These are phyloP conservation scores for Psilocybe subaeruginosa DNA, from an alignment of 768 basidiomycete species.

Conservation along the genomic window DNA sequence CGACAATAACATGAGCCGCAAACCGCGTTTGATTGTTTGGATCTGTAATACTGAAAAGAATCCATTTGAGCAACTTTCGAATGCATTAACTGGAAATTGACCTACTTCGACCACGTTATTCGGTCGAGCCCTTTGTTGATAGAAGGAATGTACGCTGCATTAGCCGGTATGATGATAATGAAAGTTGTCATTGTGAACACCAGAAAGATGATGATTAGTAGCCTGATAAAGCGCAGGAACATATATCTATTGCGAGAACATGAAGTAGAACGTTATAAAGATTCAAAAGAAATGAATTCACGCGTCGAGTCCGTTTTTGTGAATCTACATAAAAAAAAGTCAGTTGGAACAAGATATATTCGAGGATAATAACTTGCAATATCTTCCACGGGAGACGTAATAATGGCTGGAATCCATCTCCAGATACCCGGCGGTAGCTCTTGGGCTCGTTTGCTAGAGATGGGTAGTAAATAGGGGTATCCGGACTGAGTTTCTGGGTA, in stretches of 20 bases:
- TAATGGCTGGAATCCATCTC: slow-evolving; percentile 54
- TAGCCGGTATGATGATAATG: slow-evolving; percentile 60
- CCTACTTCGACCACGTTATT: slow-evolving; percentile 56
- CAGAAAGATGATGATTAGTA: slow-evolving; percentile 61
- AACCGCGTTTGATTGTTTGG: slow-evolving; percentile 44
- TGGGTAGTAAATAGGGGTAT: background rate
- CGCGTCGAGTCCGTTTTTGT: slow-evolving; percentile 70
- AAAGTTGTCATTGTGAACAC: slow-evolving; percentile 63
- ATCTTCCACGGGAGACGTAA: slow-evolving; percentile 43
- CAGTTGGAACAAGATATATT: background rate
- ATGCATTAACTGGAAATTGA: background rate
- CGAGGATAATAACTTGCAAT: slow-evolving; percentile 37
- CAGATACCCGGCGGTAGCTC: slow-evolving; percentile 47
- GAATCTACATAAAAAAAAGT: slow-evolving; percentile 36
- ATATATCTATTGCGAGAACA: slow-evolving; percentile 40
- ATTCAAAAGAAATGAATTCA: slow-evolving; percentile 6
- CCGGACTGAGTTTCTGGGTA: background rate
- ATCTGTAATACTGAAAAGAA: slow-evolving; percentile 34
- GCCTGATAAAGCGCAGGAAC: slow-evolving; percentile 64
- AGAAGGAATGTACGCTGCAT: slow-evolving; percentile 45
- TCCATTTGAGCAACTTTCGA: background rate
- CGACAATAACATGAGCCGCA: slow-evolving; percentile 60
- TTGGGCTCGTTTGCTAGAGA: slow-evolving; percentile 43
- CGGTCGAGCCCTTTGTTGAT: slow-evolving; percentile 39
- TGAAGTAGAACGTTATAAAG: slow-evolving; percentile 11